Percentiles rank a stretch among this genome's conserved stretches.
phyloP scores from a whole-genome alignment of 2,329 filamentous ascomycete genomes.

The Sporothrix pseudoabietina region DNA sequence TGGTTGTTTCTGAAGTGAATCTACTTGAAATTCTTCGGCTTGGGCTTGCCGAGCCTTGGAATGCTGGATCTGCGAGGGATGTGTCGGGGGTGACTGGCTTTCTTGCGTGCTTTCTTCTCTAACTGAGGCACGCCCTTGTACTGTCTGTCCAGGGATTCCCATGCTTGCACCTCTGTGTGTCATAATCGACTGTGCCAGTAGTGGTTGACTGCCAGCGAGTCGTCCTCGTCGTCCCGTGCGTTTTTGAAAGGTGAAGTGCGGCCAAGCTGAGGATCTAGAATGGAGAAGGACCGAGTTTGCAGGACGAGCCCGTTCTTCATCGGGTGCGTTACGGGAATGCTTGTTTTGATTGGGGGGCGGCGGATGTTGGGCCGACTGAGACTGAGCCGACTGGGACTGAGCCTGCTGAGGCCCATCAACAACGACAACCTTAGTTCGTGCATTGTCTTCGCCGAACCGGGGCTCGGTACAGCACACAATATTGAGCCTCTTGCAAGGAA shows the following conservation, averaged over 20 bases:
- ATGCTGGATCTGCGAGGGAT: neutral
- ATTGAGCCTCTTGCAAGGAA: neutral
- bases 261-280: neutral
- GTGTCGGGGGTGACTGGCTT: neutral
- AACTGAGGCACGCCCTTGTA: neutral
- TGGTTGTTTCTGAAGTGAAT: neutral
- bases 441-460: too few species aligned
- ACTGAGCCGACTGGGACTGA: too few species aligned
- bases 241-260: neutral
- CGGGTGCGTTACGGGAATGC: too few species aligned
- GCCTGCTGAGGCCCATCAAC: neutral
- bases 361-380: too few species aligned
- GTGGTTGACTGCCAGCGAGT: neutral
- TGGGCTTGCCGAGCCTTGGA: neutral
- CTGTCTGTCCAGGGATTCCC: neutral
- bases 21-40: neutral
- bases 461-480: neutral
- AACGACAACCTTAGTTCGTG: neutral
- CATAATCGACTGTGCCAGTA: neutral
- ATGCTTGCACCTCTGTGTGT: neutral
- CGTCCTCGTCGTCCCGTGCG: neutral
- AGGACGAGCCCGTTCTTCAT: too few species aligned
- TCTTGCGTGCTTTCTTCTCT: neutral
- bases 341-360: too few species aligned
- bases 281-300: neutral